Evolutionary conservation across 2,329 filamentous ascomycete species (phyloP), one percentile per base, ranked within the genome.

Genomic region (Pleurostoma richardsiae): DNA sequence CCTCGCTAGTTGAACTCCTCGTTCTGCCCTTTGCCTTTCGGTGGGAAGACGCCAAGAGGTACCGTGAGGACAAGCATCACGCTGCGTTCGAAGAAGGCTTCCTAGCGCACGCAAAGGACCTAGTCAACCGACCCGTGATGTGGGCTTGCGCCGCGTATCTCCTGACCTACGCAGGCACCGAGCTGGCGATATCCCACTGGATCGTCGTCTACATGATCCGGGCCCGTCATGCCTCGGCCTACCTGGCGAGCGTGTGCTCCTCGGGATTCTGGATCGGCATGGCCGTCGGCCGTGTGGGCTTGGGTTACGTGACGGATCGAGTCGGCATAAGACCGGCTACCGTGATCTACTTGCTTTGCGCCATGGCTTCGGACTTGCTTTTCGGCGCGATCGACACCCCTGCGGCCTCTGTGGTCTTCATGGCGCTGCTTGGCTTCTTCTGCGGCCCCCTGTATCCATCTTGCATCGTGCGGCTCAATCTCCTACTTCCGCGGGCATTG

Each of bases 261-360:
- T 70, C 70, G 1, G 64, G 63, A 0, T 74, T 71, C 53, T 73
- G 70, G 65, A 56, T 62, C 19, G 71, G 71, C 11, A 72, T 72
- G 66, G 66, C 68, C 0, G 46, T 62, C 5, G 71, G 71, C 1
- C 55, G 71, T 48, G 44, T 67, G 4, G 39, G 52, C 1, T 55
- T 69, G 5, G 64, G 65, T 2, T 33, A 49, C 19, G 53, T 64
- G 5, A 67, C 64, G 0, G 60, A 66, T 19, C 55, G 40, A 33
- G 44, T 66, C 3, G 62, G 64, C 4, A 53, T 63, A 2, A 46
- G 59, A 4, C 27, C 30, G 4, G 59, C 63, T 0, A 58, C 59
- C 6, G 48, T 52, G n/a, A 39, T 45, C 7, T 65, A 65, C 40
- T 45, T 64, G 6, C 30, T 52, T 8, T 42, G 48, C 8, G 56